Conservation (phyloP, 805 yeast species). For the Metschnikowia continentalis region DNA sequence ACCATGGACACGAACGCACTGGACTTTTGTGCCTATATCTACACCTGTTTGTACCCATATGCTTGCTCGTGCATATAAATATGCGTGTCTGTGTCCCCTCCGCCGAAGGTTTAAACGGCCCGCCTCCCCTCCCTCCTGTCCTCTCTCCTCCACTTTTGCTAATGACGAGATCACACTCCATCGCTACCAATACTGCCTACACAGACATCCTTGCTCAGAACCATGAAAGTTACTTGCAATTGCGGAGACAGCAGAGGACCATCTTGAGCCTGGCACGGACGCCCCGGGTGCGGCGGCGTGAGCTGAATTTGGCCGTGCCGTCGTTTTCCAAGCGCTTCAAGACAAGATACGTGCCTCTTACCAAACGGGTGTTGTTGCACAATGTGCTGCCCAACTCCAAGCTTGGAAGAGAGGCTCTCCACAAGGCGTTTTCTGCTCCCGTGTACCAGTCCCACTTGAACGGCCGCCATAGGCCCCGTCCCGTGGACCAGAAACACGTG, state of each 20-base stretch:
- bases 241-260: constrained; percentile 7
- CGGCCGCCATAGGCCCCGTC: neutral
- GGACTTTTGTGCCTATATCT: no score
- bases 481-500: neutral
- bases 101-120: neutral
- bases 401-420: neutral
- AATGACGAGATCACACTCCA: constrained; percentile 10
- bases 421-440: neutral
- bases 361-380: neutral
- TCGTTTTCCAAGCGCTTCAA: constrained; percentile 3
- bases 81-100: no score
- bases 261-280: constrained; percentile 8
- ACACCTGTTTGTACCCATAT: no score
- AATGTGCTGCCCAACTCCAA: neutral
- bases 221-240: constrained; percentile 7
- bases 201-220: constrained; percentile 6
- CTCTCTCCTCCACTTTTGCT: neutral
- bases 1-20: no score
- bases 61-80: no score
- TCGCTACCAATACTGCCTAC: constrained; percentile 12
- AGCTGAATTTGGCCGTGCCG: constrained; percentile 1
- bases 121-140: neutral
- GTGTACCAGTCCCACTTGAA: neutral
- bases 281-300: constrained; percentile 5
- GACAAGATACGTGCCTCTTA: constrained; percentile 9